These are phyloP conservation scores for Harrya chromipes DNA, from an alignment of 768 basidiomycete species.

Conservation along the genomic window DNA sequence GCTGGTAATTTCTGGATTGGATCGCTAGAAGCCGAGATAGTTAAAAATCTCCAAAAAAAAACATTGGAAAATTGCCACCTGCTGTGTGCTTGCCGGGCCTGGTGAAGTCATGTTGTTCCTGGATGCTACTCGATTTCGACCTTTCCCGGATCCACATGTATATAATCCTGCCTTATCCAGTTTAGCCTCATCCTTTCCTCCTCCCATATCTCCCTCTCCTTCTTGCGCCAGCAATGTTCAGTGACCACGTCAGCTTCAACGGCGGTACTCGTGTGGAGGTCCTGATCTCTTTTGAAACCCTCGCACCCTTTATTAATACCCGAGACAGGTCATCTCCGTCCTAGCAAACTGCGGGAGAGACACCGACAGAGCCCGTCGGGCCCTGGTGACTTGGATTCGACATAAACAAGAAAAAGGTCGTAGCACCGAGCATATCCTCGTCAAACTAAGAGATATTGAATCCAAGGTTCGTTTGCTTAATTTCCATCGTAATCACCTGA, in stretches of 20 bases:
- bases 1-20: constrained; percentile 9
- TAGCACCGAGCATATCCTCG: constrained; percentile 29
- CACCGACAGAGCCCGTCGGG: constrained; percentile 24
- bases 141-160: constrained; percentile 11
- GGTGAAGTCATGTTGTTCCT: constrained; percentile 13
- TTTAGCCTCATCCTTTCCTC: background rate
- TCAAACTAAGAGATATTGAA: constrained; percentile 27
- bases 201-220: background rate
- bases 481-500: background rate
- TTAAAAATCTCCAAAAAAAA: background rate
- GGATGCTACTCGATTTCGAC: constrained; percentile 6
- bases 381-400: constrained; percentile 29
- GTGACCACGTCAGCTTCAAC: constrained; percentile 25
- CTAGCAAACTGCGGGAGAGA: constrained; percentile 34
- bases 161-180: constrained; percentile 7
- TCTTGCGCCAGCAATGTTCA: constrained; percentile 15
- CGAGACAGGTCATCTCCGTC: constrained; percentile 28
- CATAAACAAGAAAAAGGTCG: constrained; percentile 30
- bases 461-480: constrained; percentile 20
- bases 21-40: background rate
- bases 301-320: background rate
- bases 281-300: background rate
- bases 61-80: constrained; percentile 12
- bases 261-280: constrained; percentile 32
- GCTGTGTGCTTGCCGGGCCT: constrained; percentile 10